Evolutionary conservation across 257 asterid species (phyloP).

Genomic region (Salvia hispanica): DNA sequence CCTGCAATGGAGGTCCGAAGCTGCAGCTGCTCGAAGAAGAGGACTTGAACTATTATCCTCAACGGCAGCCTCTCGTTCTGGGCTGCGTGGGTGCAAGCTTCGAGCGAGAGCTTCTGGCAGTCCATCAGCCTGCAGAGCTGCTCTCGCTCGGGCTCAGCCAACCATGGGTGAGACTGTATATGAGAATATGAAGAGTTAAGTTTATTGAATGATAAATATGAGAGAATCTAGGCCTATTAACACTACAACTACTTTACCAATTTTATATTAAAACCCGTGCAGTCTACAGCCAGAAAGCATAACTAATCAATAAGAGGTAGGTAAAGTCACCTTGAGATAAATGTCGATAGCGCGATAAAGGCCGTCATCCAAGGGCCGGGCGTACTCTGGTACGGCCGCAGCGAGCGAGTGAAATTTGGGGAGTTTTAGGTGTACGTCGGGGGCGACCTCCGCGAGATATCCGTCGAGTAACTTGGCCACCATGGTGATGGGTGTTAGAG

Average conservation of each 20-base stretch:
- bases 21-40: conserved; percentile 96
- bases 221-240: too few relatives aligned
- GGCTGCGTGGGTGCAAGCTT: conserved; percentile 98
- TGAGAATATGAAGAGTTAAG: not conserved
- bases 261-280: too few relatives aligned
- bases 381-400: conserved; percentile 88
- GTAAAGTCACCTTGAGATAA: conserved; percentile 71
- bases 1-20: conserved; percentile 91
- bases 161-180: conserved; percentile 88
- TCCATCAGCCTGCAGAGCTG: conserved; percentile 92
- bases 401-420: conserved; percentile 89
- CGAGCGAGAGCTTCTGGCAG: conserved; percentile 96
- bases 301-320: not conserved
- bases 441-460: conserved; percentile 93
- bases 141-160: conserved; percentile 82
- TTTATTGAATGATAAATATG: not conserved
- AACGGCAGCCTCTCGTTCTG: conserved; percentile 90
- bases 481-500: conserved; percentile 84
- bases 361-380: conserved; percentile 93
- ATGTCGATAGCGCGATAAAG: conserved; percentile 95
- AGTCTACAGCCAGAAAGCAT: too few relatives aligned
- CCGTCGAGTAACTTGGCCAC: conserved; percentile 94
- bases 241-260: too few relatives aligned
- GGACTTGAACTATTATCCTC: conserved; percentile 86
- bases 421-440: conserved; percentile 83